These are phyloP conservation scores for Hypoxylon perforatum DNA, from an alignment of 495 filamentous ascomycete genomes.

Conservation along the genomic window DNA sequence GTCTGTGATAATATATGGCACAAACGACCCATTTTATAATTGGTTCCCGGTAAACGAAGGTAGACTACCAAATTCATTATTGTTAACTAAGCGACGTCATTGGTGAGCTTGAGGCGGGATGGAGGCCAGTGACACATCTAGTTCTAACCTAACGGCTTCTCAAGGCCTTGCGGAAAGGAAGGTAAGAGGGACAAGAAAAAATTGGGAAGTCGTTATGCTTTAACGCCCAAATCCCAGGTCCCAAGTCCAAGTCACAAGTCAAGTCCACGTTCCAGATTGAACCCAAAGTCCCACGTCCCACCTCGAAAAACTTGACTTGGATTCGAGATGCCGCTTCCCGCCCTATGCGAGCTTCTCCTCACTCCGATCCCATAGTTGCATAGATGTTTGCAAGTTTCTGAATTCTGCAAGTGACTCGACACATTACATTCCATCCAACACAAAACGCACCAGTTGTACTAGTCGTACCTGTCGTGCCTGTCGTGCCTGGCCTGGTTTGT, in stretches of 20 bases:
- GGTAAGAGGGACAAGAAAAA: slow-evolving; percentile 13
- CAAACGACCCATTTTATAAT: slow-evolving; percentile 22
- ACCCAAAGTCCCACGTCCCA: no score
- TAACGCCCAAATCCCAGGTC: slow-evolving; percentile 16
- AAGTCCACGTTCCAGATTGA: no score
- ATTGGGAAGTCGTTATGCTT: slow-evolving; percentile 13
- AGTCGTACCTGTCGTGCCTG: background rate
- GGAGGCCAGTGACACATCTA: slow-evolving; percentile 13
- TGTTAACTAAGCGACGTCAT: slow-evolving; percentile 36
- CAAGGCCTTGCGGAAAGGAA: slow-evolving; percentile 9
- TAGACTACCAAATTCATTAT: slow-evolving; percentile 16
- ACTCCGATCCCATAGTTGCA: slow-evolving; percentile 10
- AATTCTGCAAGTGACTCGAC: slow-evolving; percentile 20
- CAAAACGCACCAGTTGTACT: slow-evolving; percentile 4
- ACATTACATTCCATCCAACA: slow-evolving; percentile 31
- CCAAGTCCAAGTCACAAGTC: no score
- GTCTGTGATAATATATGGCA: slow-evolving; percentile 16
- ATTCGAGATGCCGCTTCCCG: slow-evolving; percentile 38
- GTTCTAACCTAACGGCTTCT: slow-evolving; percentile 10
- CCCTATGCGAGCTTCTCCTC: slow-evolving; percentile 30
- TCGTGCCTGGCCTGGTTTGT: slow-evolving; percentile 14
- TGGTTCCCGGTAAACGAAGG: slow-evolving; percentile 23
- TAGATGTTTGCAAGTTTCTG: slow-evolving; percentile 20
- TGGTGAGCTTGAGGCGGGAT: slow-evolving; percentile 28
- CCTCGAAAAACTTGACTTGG: slow-evolving; percentile 26